Percentiles rank a stretch among this genome's conserved stretches.
These are phyloP conservation scores for Trametes meyenii DNA, from an alignment of 768 basidiomycete genomes.

Conservation along the genomic window DNA sequence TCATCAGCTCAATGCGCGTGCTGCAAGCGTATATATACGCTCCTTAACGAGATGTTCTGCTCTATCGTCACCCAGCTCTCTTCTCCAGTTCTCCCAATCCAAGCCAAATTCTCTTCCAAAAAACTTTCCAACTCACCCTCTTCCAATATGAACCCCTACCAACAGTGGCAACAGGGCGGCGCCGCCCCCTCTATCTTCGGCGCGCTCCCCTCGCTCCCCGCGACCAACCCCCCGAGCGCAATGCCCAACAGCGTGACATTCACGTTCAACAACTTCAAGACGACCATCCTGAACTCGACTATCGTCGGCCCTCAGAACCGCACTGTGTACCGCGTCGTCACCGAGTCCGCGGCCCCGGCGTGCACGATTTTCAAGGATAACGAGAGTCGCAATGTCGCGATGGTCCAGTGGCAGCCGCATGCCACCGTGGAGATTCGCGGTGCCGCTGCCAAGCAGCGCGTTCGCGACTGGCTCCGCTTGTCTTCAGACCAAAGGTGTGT, in stretches of 20 bases:
- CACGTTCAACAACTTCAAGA: constrained; percentile 53
- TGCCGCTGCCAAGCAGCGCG: constrained; percentile 49
- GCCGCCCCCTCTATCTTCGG: constrained; percentile 59
- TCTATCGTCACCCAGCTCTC: constrained; percentile 1
- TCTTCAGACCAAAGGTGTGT: constrained; percentile 50
- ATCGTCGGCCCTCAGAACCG: constrained; percentile 55
- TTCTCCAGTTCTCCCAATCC: neutral
- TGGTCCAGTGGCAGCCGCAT: constrained; percentile 58
- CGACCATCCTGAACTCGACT: constrained; percentile 55
- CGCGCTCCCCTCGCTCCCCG: constrained; percentile 55
- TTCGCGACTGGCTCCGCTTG: constrained; percentile 57
- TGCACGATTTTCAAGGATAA: constrained; percentile 57
- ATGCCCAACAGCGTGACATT: constrained; percentile 42
- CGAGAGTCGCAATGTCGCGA: constrained; percentile 49
- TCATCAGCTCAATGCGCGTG: neutral
- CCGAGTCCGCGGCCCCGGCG: constrained; percentile 51
- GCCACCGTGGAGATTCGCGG: constrained; percentile 57
- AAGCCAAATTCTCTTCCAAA: neutral
- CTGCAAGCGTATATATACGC: constrained; percentile 13
- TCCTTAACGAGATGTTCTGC: neutral
- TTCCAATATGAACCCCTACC: constrained; percentile 32
- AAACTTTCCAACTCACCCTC: neutral
- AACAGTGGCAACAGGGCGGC: constrained; percentile 27
- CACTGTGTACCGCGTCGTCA: constrained; percentile 51
- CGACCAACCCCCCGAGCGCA: constrained; percentile 30